phyloP scores from a whole-genome alignment of 164 flowering plant genomes.

The Magnolia changhungtana region DNA sequence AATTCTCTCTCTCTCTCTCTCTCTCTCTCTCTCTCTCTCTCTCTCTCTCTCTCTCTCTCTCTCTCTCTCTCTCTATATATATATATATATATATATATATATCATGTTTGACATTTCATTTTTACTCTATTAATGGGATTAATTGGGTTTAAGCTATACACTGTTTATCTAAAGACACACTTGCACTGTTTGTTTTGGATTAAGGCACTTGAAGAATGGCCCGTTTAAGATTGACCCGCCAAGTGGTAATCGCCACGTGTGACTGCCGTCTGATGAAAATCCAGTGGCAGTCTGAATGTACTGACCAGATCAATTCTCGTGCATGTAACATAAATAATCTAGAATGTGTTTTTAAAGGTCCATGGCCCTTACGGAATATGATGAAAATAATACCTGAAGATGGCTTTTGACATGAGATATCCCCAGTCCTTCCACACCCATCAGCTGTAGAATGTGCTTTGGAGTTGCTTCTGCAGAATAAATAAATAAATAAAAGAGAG shows the following conservation, averaged over 20 bases:
- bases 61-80: too few relatives aligned
- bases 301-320: not conserved
- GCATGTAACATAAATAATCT: not conserved
- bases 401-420: constrained; percentile 76
- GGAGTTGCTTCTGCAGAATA: constrained; percentile 54
- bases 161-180: too few relatives aligned
- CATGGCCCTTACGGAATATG: not conserved
- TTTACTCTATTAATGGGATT: too few relatives aligned
- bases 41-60: too few relatives aligned
- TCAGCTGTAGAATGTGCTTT: constrained; percentile 51
- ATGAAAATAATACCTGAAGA: constrained; percentile 46
- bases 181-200: too few relatives aligned
- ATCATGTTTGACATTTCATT: too few relatives aligned
- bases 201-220: not conserved
- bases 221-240: too few relatives aligned
- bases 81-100: too few relatives aligned
- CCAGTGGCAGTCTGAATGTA: not conserved
- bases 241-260: too few relatives aligned
- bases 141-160: too few relatives aligned
- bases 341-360: not conserved
- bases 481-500: not conserved
- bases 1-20: too few relatives aligned
- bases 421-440: constrained; percentile 54
- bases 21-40: too few relatives aligned
- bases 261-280: not conserved